phyloP scores from a whole-genome alignment of 2,329 filamentous ascomycete genomes.

The Gnomoniopsis sp. region DNA sequence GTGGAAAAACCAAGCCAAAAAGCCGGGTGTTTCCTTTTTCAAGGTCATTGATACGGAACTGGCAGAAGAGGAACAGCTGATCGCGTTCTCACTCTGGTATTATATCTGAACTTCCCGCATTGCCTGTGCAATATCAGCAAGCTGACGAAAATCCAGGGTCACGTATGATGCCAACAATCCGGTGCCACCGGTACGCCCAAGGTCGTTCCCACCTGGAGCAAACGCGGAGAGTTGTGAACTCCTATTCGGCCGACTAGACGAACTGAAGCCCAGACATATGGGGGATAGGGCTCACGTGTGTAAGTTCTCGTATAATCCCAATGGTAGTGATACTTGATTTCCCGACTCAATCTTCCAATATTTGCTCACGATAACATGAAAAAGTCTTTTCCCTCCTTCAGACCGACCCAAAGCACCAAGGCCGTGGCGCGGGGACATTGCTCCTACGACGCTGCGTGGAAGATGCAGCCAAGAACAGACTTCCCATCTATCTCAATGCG shows the following conservation, averaged over 20 bases:
- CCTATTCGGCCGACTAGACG: conserved; percentile 25
- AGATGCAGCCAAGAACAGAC: conserved; percentile 29
- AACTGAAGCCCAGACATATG: conserved; percentile 19
- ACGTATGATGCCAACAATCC: conserved; percentile 18
- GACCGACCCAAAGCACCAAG: conserved; percentile 39
- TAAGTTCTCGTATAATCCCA: conserved; percentile 19
- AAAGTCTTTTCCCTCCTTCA: conserved; percentile 36
- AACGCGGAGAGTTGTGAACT: conserved; percentile 30
- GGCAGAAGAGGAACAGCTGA: conserved; percentile 23
- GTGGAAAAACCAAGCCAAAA: conserved; percentile 17
- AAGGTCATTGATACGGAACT: conserved; percentile 33
- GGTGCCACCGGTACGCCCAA: conserved; percentile 15
- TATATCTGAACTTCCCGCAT: conserved; percentile 17
- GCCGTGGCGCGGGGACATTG: conserved; percentile 37
- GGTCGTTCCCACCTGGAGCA: conserved; percentile 23
- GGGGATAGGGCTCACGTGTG: conserved; percentile 25
- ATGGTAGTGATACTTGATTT: background rate
- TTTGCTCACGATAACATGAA: background rate
- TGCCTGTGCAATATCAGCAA: too few species aligned
- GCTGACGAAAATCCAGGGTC: background rate
- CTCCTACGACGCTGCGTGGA: conserved; percentile 36
- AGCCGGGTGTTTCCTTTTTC: conserved; percentile 25
- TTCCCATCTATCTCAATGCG: conserved; percentile 36
- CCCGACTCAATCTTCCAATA: background rate
- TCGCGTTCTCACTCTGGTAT: conserved; percentile 32